Conservation (phyloP, 495 filamentous ascomycete species). For the Penicillium angulare region DNA sequence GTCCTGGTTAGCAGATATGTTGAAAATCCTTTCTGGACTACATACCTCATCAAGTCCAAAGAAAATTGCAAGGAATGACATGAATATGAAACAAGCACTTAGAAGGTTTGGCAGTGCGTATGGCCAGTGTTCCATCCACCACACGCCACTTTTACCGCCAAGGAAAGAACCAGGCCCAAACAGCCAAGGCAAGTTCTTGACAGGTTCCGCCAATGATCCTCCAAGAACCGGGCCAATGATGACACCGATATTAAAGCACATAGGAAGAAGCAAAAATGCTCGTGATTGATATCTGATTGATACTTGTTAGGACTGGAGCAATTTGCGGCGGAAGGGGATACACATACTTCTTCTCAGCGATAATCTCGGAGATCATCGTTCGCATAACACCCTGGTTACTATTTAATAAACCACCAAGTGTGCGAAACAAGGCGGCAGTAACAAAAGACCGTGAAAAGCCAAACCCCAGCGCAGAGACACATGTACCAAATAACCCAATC, state of each 20-base stretch:
- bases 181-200: constrained; percentile 57
- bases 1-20: constrained; percentile 5
- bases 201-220: constrained; percentile 71
- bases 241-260: constrained; percentile 75
- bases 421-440: constrained; percentile 67
- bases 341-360: constrained; percentile 61
- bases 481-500: constrained; percentile 71
- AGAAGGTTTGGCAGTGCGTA: constrained; percentile 64
- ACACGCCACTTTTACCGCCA: constrained; percentile 51
- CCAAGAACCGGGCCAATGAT: constrained; percentile 65
- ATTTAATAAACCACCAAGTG: constrained; percentile 73
- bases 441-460: constrained; percentile 71
- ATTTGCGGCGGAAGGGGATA: background rate
- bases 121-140: constrained; percentile 61
- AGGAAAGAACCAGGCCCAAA: constrained; percentile 60
- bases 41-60: constrained; percentile 60
- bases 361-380: constrained; percentile 78
- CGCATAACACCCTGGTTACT: constrained; percentile 81
- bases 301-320: background rate
- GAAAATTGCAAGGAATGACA: constrained; percentile 47
- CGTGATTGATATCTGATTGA: constrained; percentile 60
- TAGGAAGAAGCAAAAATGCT: constrained; percentile 77
- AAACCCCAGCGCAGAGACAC: constrained; percentile 71
- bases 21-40: background rate
- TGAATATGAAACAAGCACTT: constrained; percentile 53